Evolutionary conservation across 2,329 filamentous ascomycete genomes (phyloP), one percentile per base, ranked within the genome.

Genomic region (Fusarium poae): DNA sequence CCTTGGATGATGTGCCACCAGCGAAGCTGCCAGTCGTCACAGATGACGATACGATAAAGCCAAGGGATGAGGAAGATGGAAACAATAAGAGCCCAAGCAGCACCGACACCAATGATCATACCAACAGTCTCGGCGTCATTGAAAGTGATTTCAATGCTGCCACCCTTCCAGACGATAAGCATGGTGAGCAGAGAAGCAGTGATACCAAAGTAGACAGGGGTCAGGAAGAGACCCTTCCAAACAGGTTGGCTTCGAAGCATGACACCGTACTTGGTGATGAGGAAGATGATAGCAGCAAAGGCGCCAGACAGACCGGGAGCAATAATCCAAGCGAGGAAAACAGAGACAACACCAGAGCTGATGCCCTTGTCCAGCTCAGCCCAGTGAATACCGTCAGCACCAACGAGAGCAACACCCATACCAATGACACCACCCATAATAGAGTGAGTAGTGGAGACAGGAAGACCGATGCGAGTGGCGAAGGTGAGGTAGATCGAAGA

Each of bases 361-460:
- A 81, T 80, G 6, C 72, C 68, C 15, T 83, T 72, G 6, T 76
- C 79, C 15, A 84, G 69, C n/a, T 78, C 84, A 1, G 82, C 78
- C 85, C 88, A 91, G 62, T 83, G 81, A 44, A 90, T 80, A 53
- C 84, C 84, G 0, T 79, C 63, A 0, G 78, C 75, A 11, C 87
- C 87, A 5, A 89, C 78, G 0, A 82, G 76, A 3, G 86, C 88
- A 48, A 90, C 80, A 48, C 87, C 88, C 73, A 88, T 86, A 42
- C 88, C 88, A 57, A 88, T 82, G 21, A 90, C 82, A 66, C 86
- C 86, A 11, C 86, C 86, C 74, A 89, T 84, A 62, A 89, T 84
- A 16, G 86, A 88, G 76, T 89, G 87, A 0, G 87, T 90, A 4
- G 88, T 88, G 0, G 86, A 89, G 27, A 89, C 86, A 34, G 87